Evolutionary conservation across 2,329 filamentous ascomycete genomes (phyloP).

Genomic region (Aspergillus flavus): DNA sequence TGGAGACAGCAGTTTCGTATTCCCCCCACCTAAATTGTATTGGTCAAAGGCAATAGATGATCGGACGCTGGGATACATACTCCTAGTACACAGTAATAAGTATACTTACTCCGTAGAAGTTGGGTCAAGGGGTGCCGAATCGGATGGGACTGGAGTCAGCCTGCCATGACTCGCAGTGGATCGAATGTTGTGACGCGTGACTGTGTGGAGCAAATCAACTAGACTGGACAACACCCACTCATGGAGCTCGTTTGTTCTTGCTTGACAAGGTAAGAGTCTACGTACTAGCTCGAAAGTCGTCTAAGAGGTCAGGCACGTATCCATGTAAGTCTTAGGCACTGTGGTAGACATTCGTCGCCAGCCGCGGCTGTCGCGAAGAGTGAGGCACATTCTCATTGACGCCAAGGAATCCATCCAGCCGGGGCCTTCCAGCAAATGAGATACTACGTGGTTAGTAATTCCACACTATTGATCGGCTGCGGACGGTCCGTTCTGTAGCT

Average conservation of each 20-base stretch:
- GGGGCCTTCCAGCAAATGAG: slow-evolving; percentile 13
- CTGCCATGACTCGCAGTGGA: neutral
- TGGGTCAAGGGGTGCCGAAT: neutral
- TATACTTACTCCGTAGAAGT: neutral
- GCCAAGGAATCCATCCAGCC: slow-evolving; percentile 11
- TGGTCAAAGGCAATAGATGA: neutral
- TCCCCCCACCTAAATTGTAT: neutral
- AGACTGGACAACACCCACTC: neutral
- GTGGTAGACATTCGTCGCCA: slow-evolving; percentile 22
- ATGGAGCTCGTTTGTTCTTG: neutral
- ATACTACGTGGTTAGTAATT: neutral
- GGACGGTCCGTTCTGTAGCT: slow-evolving; percentile 25
- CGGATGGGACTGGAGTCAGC: neutral
- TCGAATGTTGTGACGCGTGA: neutral
- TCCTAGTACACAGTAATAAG: neutral
- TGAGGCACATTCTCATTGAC: slow-evolving; percentile 6
- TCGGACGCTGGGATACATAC: neutral
- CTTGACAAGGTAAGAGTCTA: neutral
- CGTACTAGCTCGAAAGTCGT: neutral
- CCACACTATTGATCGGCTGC: slow-evolving; percentile 22
- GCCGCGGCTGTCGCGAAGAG: slow-evolving; percentile 25
- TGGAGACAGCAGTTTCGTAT: neutral
- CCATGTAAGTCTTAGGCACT: neutral
- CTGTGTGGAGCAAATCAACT: neutral
- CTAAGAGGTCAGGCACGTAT: neutral